Evolutionary conservation across 139 green algal species (phyloP).

Genomic region (Pleodorina starrii): DNA sequence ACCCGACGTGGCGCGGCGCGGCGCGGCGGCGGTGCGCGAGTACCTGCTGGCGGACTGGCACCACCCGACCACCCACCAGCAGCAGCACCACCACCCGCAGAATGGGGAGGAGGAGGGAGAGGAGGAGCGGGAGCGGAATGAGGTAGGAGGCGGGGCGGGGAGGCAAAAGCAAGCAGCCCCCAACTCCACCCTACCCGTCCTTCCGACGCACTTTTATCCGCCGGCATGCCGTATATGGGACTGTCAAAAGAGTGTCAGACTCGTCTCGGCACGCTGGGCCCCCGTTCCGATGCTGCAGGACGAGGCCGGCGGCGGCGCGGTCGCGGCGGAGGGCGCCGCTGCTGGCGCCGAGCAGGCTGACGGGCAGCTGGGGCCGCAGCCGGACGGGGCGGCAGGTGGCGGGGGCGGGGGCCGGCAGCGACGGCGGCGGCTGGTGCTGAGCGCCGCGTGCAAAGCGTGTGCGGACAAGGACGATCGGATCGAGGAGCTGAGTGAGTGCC

Average conservation of each 20-base stretch:
- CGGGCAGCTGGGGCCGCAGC: neutral
- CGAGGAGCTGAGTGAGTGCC: conserved; percentile 22
- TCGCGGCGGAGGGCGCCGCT: neutral
- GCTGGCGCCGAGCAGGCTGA: neutral
- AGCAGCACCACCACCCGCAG: too few species aligned
- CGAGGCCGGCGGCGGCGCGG: neutral
- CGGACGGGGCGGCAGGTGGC: neutral
- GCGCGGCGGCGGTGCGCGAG: conserved; percentile 30
- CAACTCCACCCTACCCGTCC: too few species aligned
- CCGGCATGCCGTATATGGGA: too few species aligned
- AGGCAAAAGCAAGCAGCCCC: too few species aligned
- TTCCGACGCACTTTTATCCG: too few species aligned
- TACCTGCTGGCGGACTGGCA: neutral
- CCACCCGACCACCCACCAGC: too few species aligned
- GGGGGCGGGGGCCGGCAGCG: neutral
- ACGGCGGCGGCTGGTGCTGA: neutral
- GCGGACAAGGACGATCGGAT: conserved; percentile 20
- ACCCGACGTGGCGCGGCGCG: neutral
- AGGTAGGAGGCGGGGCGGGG: neutral
- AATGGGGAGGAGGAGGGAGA: neutral
- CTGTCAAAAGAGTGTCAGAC: too few species aligned
- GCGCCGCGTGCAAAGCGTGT: neutral
- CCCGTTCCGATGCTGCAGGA: too few species aligned
- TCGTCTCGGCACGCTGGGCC: too few species aligned
- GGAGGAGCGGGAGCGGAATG: neutral